Conservation (phyloP, 495 filamentous ascomycete species). For the Aspergillus conjunctus region DNA sequence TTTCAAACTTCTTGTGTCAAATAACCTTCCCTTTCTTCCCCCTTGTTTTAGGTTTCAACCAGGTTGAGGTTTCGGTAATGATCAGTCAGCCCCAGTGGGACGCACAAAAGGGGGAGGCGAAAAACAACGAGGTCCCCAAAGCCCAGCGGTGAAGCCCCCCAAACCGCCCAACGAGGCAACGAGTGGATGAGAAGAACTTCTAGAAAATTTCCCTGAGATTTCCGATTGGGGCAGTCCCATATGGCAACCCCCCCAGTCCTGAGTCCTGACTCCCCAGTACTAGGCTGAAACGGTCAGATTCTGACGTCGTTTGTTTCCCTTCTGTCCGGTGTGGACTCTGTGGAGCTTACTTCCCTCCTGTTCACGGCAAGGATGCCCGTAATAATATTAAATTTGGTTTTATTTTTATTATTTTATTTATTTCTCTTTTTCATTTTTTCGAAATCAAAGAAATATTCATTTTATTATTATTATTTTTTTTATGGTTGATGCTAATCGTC, state of each 20-base stretch:
- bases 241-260: constrained; percentile 21
- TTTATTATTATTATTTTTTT: constrained; percentile 2
- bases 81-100: constrained; percentile 21
- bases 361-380: constrained; percentile 37
- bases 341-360: constrained; percentile 35
- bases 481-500: constrained; percentile 3
- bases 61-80: constrained; percentile 16
- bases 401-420: constrained; percentile 14
- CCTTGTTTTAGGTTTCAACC: constrained; percentile 11
- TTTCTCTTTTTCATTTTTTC: constrained; percentile 12
- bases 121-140: neutral
- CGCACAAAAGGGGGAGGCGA: constrained; percentile 25
- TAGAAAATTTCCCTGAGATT: constrained; percentile 50
- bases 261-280: constrained; percentile 1
- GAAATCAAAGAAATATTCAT: constrained; percentile 7
- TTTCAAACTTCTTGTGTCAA: constrained; percentile 1
- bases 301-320: constrained; percentile 31
- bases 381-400: constrained; percentile 16
- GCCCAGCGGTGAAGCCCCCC: constrained; percentile 20
- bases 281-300: constrained; percentile 23
- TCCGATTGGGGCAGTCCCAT: constrained; percentile 34
- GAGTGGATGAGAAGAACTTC: constrained; percentile 39
- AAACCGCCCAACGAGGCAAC: constrained; percentile 27
- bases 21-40: neutral
- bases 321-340: constrained; percentile 22